Evolutionary conservation across 768 basidiomycete genomes (phyloP), one percentile per base, ranked within the genome.

Genomic region (Tubosaeta brunneosetosa): DNA sequence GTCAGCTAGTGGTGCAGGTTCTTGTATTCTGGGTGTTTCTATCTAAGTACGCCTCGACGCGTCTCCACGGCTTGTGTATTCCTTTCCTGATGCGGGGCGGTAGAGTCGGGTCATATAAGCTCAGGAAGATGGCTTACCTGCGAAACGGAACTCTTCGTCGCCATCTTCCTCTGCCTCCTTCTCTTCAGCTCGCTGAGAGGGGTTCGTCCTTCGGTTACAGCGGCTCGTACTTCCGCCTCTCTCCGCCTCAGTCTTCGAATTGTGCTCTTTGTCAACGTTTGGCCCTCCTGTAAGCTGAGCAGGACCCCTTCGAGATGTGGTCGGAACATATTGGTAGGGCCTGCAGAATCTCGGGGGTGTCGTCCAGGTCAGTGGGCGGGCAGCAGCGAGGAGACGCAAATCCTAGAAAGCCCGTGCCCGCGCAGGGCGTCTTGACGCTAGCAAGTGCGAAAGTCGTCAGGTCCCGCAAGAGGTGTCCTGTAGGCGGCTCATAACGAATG

Each of bases 391-490:
- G 45, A 34, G 48, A 32, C 12, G 50, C 50, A 33, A 66, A 32
- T 29, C 64, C 64, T 14, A 66, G 53, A 44, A 66, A 66, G 31
- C 56, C 50, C 2, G 64, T 65, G 27, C 64, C 65, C 13, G 55
- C 29, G 26, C 26, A 56, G 9, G 59, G 53, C 3, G 47, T 38
- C 55, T 50, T 56, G 53, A 66, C 47, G 6, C 62, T 64, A 8
- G 65, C 65, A 34, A 66, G 64, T 19, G 49, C 66, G 44, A 66
- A 65, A 1, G 53, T 65, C 14, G 51, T 54, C 41, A 65, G 29
- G 43, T 54, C 50, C 38, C 59, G 34, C 44, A 65, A 31, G 47
- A 64, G 59, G 44, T 64, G 56, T 29, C 27, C 31, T 17, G 62
- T 50, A 10, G 56, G 52, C 1, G 64, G 64, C 33, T 66, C 38